Base-by-base conservation (phyloP, 108 stramenopile species). In the Fragilaria crotonensis region DNA sequence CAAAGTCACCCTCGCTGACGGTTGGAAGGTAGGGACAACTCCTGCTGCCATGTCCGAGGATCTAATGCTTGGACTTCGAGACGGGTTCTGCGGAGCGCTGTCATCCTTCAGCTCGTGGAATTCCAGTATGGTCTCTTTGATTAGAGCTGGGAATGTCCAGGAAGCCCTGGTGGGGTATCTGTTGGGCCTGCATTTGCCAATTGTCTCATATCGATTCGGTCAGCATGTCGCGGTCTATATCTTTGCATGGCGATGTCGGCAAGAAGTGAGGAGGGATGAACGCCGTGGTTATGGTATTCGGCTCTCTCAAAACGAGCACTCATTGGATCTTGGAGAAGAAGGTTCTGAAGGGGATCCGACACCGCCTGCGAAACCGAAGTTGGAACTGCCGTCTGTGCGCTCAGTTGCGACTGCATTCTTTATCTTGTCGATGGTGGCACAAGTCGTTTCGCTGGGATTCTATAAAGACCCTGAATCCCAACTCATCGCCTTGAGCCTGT, bases 11-110 rank as follows among this genome's bases (percentile, higher is more conserved):
- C 21, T 85, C 26, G 81, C 80, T 17, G 75, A 80, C 30, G 85
- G 89, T 25, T 90, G 89, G 89, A 82, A 87, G 70, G 72, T 79
- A 4, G 89, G 84, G 45, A 87, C 85, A 3, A 72, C 85, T 30
- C 70, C 85, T 0, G 83, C 87, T 57, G 84, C 77, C 45, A 87
- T 84, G 78, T 83, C 76, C 27, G 81, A 83, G 29, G 81, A 85
- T 63, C 68, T 90, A n/a, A 65, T 85, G 45, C 67, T 90, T 48
- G 89, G 89, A 4, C 68, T 87, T 30, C 78, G 89, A 20, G 72
- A 76, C 58, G 89, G 89, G 20, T 84, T 90, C 47, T 90, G 89
- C 56, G 89, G 89, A 17, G 84, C 85, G 27, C 52, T 90, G 2
- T 77, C 77, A 2, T 80, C 81, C 1, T 90, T 87, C 60, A 71